Conservation (phyloP, 176 grass and related monocot species). For the Canna indica region DNA sequence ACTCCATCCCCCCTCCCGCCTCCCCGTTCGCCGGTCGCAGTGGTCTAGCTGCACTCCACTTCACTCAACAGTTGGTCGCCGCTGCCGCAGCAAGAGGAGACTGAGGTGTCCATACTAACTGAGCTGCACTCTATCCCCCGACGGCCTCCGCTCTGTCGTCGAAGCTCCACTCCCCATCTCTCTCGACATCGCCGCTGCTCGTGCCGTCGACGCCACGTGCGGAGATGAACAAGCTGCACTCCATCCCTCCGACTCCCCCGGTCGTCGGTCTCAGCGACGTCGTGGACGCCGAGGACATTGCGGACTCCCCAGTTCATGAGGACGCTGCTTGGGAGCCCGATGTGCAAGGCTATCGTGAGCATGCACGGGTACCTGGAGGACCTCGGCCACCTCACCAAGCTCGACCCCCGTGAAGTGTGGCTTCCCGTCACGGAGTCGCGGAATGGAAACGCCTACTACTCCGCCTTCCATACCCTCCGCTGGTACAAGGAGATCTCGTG, state of each 20-base stretch:
- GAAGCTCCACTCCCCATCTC: not conserved
- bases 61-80: not conserved
- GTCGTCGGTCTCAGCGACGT: not conserved
- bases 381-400: slow-evolving; percentile 50
- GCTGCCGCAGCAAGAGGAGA: slow-evolving; percentile 19
- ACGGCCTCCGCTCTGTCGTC: not conserved
- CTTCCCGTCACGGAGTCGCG: slow-evolving; percentile 89
- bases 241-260: too few relatives aligned
- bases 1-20: slow-evolving; percentile 45
- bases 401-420: slow-evolving; percentile 78
- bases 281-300: slow-evolving; percentile 6
- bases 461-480: slow-evolving; percentile 89
- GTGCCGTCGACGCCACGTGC: not conserved
- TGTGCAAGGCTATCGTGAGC: slow-evolving; percentile 59
- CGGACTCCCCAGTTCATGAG: slow-evolving; percentile 40
- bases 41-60: slow-evolving; percentile 53
- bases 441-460: slow-evolving; percentile 89
- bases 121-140: not conserved
- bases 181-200: slow-evolving; percentile 2
- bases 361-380: slow-evolving; percentile 55
- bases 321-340: slow-evolving; percentile 41
- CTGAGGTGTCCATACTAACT: too few relatives aligned
- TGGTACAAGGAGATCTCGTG: too few relatives aligned
- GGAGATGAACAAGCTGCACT: slow-evolving; percentile 3
- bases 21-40: slow-evolving; percentile 25